phyloP scores from a whole-genome alignment of 1,284 basidiomycete genomes.

The Quambalaria eucalypti region DNA sequence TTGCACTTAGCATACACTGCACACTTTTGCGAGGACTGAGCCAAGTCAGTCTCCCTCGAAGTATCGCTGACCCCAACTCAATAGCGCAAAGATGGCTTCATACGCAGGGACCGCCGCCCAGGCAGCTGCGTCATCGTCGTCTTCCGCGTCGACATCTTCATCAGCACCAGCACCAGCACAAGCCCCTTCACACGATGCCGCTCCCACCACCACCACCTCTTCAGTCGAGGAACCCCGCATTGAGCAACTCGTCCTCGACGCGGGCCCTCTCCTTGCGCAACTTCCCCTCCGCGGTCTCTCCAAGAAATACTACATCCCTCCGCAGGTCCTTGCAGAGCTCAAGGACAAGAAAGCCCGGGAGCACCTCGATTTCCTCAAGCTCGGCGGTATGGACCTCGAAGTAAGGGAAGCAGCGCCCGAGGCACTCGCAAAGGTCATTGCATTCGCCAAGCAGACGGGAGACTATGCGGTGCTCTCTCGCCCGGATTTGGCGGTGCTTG shows the following conservation, averaged over 20 bases:
- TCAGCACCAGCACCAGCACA: background rate
- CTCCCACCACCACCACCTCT: background rate
- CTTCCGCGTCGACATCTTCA: background rate
- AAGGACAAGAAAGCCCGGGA: slow-evolving; percentile 37
- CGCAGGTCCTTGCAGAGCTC: slow-evolving; percentile 40
- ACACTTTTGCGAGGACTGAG: too few relatives aligned
- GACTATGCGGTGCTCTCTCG: slow-evolving; percentile 87
- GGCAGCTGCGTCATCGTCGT: background rate
- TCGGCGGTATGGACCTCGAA: slow-evolving; percentile 29
- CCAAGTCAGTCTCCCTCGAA: too few relatives aligned
- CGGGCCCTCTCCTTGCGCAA: slow-evolving; percentile 40
- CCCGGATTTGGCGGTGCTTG: slow-evolving; percentile 82
- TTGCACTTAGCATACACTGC: too few relatives aligned
- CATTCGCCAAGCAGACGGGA: slow-evolving; percentile 89
- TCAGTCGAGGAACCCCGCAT: slow-evolving; percentile 16
- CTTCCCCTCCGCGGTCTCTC: slow-evolving; percentile 34
- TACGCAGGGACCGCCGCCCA: too few relatives aligned
- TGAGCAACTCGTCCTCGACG: slow-evolving; percentile 40
- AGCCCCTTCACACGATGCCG: background rate
- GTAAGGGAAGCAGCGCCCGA: slow-evolving; percentile 35
- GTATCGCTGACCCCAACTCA: too few relatives aligned
- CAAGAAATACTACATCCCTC: slow-evolving; percentile 37
- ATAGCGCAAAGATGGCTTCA: too few relatives aligned
- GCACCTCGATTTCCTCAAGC: slow-evolving; percentile 34
- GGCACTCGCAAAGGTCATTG: slow-evolving; percentile 59